Conservation (phyloP, 192 early-diverging fungal species). For the Backusella liffmaniae region DNA sequence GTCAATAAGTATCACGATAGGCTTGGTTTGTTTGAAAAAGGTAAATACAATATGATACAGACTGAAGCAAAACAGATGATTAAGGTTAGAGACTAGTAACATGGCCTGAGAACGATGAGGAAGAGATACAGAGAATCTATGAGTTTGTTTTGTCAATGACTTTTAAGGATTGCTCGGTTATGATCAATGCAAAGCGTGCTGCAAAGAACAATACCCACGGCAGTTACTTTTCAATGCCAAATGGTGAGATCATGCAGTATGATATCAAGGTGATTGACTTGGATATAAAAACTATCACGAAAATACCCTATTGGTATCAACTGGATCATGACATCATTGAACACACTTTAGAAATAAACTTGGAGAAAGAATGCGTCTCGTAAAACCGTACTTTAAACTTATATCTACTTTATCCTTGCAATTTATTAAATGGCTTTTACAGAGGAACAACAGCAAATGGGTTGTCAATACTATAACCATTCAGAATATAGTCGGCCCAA, state of each 20-base stretch:
- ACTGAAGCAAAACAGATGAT: not conserved
- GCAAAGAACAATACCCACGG: not conserved
- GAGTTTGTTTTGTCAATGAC: conserved; percentile 39
- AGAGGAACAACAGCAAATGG: conserved; percentile 21
- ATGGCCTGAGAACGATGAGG: not conserved
- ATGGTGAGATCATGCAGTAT: not conserved
- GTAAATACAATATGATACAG: not conserved
- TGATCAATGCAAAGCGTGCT: conserved; percentile 13
- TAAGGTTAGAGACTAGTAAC: not conserved
- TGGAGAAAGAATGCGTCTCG: not conserved
- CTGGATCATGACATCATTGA: conserved; percentile 27
- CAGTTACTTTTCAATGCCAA: too few relatives aligned
- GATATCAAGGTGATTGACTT: conserved; percentile 28
- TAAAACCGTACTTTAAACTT: not conserved
- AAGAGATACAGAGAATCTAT: conserved; percentile 22
- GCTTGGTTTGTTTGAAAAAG: not conserved
- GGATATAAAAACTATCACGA: conserved; percentile 22
- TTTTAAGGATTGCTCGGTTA: conserved; percentile 37
- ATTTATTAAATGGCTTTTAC: conserved; percentile 6
- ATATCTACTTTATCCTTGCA: not conserved
- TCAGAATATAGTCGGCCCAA: conserved; percentile 32
- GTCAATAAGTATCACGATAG: conserved; percentile 3
- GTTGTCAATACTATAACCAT: conserved; percentile 16
- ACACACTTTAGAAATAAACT: not conserved
- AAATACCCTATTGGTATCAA: conserved; percentile 30